Evolutionary conservation across 176 grass and related monocot genomes (phyloP).

Genomic region (Pontederia paniculata): DNA sequence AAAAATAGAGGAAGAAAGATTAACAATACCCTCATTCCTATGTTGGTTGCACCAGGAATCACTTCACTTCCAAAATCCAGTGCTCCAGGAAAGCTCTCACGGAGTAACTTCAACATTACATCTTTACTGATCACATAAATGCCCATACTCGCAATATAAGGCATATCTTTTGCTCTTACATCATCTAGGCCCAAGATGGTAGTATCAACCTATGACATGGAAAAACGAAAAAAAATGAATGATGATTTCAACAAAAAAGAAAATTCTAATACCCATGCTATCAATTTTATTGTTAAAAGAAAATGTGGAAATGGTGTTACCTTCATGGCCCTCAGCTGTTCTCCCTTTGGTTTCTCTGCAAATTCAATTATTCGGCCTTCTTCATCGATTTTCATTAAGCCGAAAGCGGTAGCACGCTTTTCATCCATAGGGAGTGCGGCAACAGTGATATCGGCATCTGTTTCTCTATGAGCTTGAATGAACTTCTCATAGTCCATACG

Average conservation of each 20-base stretch:
- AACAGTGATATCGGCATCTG: constrained; percentile 82
- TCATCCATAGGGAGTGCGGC: constrained; percentile 84
- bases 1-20: neutral
- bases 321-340: constrained; percentile 9
- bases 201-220: constrained; percentile 59
- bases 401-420: constrained; percentile 47
- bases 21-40: constrained; percentile 68
- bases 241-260: neutral
- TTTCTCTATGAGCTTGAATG: constrained; percentile 89
- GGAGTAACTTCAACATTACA: constrained; percentile 80
- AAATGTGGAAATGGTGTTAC: constrained; percentile 1
- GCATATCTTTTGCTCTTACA: constrained; percentile 72
- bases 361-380: constrained; percentile 13
- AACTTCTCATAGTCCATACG: constrained; percentile 95
- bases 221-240: neutral
- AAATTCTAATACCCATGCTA: too few relatives aligned
- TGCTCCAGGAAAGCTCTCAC: constrained; percentile 51
- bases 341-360: constrained; percentile 11
- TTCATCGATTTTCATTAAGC: neutral
- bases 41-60: constrained; percentile 80
- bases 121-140: constrained; percentile 95
- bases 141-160: constrained; percentile 96
- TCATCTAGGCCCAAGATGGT: constrained; percentile 82
- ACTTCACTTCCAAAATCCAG: constrained; percentile 98
- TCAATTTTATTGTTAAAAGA: neutral